phyloP scores from a whole-genome alignment of 2,329 filamentous ascomycete species.

The Diaporthe aspalathi region DNA sequence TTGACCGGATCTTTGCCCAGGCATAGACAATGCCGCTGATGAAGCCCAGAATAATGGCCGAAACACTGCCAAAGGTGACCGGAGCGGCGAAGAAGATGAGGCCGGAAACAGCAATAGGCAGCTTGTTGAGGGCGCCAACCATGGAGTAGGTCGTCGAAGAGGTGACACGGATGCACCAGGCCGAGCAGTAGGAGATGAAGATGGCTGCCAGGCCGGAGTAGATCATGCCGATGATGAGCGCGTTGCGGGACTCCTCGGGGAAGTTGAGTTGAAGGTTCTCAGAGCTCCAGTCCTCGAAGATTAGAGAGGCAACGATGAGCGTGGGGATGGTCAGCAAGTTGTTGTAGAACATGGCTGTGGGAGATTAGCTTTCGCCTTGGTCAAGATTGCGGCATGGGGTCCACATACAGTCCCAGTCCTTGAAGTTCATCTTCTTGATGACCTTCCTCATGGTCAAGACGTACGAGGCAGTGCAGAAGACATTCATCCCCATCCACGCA shows the following conservation, averaged over 20 bases:
- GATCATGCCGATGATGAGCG: constrained; percentile 87
- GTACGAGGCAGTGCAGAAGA: constrained; percentile 91
- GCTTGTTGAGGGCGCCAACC: constrained; percentile 98
- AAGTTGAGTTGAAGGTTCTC: constrained; percentile 90
- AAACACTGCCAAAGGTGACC: constrained; percentile 90
- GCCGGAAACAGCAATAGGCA: constrained; percentile 92
- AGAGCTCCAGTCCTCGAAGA: constrained; percentile 92
- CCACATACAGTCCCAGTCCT: constrained; percentile 96
- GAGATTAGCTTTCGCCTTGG: constrained; percentile 41
- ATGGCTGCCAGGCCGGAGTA: constrained; percentile 93
- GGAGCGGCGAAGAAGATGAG: constrained; percentile 96
- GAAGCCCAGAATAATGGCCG: constrained; percentile 91
- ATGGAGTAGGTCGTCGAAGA: constrained; percentile 99
- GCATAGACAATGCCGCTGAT: constrained; percentile 92
- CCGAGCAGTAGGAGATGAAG: constrained; percentile 99
- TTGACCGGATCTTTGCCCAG: constrained; percentile 86
- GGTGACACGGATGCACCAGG: constrained; percentile 98
- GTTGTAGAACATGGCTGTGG: constrained; percentile 98
- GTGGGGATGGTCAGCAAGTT: constrained; percentile 97
- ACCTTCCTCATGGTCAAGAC: constrained; percentile 95
- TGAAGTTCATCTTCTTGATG: constrained; percentile 99
- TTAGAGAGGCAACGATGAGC: constrained; percentile 81
- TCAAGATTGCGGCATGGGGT: constrained; percentile 23
- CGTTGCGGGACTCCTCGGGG: constrained; percentile 81
- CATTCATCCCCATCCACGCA: constrained; percentile 98